Evolutionary conservation across 441 rosid species (phyloP), one percentile per base, ranked within the genome.

Genomic region (Croton laevigatus): DNA sequence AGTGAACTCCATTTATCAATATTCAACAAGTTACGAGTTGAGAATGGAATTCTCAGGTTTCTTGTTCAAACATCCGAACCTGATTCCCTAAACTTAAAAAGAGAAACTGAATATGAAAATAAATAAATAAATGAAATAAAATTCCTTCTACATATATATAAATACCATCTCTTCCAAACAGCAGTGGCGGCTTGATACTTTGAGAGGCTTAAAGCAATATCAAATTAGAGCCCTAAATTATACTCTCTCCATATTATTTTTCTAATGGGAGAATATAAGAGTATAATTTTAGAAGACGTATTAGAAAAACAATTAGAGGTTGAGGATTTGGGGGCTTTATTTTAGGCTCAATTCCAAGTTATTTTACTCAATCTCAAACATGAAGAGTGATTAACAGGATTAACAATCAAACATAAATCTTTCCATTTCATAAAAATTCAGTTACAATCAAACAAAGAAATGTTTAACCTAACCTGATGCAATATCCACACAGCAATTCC

Each of bases 401-500:
- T 17, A 23, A 48, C 32, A 65, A 32, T 9, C 68, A 16, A 64
- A n/a, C 7, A 13, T 46, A 6, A 36, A 27, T 46, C 1, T 23
- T 17, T 64, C 46, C 27, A 22, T 45, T 22, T 63, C 54, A 2
- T 23, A 4, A 22, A 63, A 46, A 16, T 27, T 46, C 42, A 45
- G 32, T 4, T 46, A 23, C 54, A 27, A 8, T 3, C 38, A 1
- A 46, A 19, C 45, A 27, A 17, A 59, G 11, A 16, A 17, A 27
- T 22, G 16, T 42, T n/a, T 19, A 27, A 32, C 13, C 71, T 65
- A 60, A 95, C 99, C 97, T 95, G 99, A 69, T 90, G 97, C 75
- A 93, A 79, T 70, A 93, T 94, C 99, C 99, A 96, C 12, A 93
- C 97, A 68, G 79, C 98, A 64, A 96, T 91, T 57, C 99, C 99